Evolutionary conservation across 495 filamentous ascomycete genomes (phyloP).

Genomic region (Darksidea phi): DNA sequence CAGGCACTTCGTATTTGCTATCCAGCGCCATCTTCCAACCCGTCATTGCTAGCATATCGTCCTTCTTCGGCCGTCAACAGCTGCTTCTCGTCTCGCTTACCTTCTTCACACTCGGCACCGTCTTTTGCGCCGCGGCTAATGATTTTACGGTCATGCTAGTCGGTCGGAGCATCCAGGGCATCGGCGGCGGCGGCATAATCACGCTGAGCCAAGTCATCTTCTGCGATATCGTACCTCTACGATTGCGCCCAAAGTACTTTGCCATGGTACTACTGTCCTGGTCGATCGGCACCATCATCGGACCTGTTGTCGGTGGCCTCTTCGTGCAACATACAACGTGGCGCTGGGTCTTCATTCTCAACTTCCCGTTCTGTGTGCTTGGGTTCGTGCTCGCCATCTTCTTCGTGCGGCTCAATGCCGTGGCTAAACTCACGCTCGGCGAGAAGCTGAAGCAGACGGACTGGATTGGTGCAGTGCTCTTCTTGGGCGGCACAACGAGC

Average conservation of each 20-base stretch:
- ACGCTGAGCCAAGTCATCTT: constrained; percentile 32
- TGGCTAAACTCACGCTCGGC: background rate
- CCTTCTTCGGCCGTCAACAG: constrained; percentile 49
- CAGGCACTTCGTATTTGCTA: constrained; percentile 58
- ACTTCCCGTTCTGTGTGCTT: constrained; percentile 44
- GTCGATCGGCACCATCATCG: constrained; percentile 41
- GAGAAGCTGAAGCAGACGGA: constrained; percentile 51
- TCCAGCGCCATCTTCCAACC: constrained; percentile 58
- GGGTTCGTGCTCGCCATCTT: constrained; percentile 37
- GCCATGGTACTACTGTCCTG: constrained; percentile 40
- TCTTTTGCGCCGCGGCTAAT: constrained; percentile 26
- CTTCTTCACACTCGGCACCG: constrained; percentile 41
- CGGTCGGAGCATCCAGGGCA: constrained; percentile 37
- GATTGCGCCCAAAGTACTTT: constrained; percentile 43
- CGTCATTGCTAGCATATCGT: constrained; percentile 54
- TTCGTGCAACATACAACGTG: constrained; percentile 29
- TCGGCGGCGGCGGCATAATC: constrained; percentile 38
- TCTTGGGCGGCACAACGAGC: constrained; percentile 48
- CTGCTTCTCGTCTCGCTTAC: constrained; percentile 43
- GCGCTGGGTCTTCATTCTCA: constrained; percentile 46
- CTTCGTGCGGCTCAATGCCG: constrained; percentile 25
- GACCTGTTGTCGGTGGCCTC: constrained; percentile 36
- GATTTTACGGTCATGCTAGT: constrained; percentile 26
- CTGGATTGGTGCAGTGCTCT: constrained; percentile 59
- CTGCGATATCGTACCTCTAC: constrained; percentile 41